Conservation (phyloP, 192 early-diverging fungal species). For the Lunasporangiospora selenospora region DNA sequence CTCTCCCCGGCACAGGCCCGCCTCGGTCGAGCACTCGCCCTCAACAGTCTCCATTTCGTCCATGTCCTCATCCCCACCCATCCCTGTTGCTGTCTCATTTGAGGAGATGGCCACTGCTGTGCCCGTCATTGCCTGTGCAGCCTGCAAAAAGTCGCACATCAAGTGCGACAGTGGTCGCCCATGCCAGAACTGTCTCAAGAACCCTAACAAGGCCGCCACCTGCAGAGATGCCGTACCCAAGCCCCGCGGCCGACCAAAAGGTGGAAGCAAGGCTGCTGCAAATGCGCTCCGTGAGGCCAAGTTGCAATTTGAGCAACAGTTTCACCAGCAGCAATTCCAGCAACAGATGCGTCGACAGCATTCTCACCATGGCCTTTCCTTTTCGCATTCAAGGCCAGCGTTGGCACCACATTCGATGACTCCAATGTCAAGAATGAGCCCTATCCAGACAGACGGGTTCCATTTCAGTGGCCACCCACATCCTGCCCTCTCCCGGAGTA, state of each 20-base stretch:
- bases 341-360: neutral
- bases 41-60: too few species aligned
- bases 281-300: constrained; percentile 25
- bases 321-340: neutral
- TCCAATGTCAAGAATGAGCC: neutral
- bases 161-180: constrained; percentile 43
- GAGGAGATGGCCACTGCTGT: neutral
- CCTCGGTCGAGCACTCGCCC: too few species aligned
- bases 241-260: constrained; percentile 42
- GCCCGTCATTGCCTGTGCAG: constrained; percentile 30
- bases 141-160: constrained; percentile 41
- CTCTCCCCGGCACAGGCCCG: too few species aligned
- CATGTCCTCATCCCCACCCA: too few species aligned
- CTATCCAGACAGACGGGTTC: neutral
- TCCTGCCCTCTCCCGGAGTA: neutral
- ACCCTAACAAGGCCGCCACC: constrained; percentile 36
- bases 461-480: neutral
- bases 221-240: constrained; percentile 43
- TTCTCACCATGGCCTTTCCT: neutral
- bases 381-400: neutral
- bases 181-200: constrained; percentile 35
- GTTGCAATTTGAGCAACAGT: neutral
- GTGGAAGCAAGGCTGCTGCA: constrained; percentile 43
- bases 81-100: too few species aligned
- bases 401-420: neutral